Evolutionary conservation across 148 eudicot species (phyloP), one percentile per base, ranked within the genome.

Genomic region (Rhododendron mucronatum): DNA sequence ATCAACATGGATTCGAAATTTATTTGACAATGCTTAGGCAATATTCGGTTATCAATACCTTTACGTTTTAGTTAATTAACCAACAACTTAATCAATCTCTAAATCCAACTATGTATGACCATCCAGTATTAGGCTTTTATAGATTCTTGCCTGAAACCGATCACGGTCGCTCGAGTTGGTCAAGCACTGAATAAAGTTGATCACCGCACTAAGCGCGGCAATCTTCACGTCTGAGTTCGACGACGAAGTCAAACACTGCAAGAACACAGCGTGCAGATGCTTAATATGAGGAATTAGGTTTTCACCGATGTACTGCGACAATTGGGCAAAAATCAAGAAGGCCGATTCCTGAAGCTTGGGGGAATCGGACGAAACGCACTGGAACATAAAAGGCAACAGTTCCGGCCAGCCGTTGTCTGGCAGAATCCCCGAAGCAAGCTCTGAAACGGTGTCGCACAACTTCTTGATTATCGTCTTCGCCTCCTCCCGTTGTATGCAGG

Each of bases 181-280:
- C 74, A 96, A 85, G 73, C 96, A 96, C 91, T 96, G 98, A 47
- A 96, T 96, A 83, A 96, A 96, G 85, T 93, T 95, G 48, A 94
- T 93, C 33, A 90, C 93, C 1, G 99, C 99, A 73, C 91, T 96
- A 37, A 96, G 79, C 0, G 96, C 94, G 0, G 99, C 98, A 30
- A 96, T 94, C 35, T 93, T 86, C 37, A 96, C 99, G 47, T 96
- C 96, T 2, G 92, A 61, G 33, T 82, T 88, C 0, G 91, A 76
- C 0, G 93, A 90, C 1, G 85, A 84, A 35, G 89, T 84, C 87
- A 96, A 87, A 48, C 90, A 92, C 87, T 89, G 88, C 30, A 95
- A 80, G 59, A 96, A 96, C 50, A 95, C 98, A 1, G 85, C 87
- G 79, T 96, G 99, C 15, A 96, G 90, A 12, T 93, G 89, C 82